Percentiles rank a stretch among this genome's conserved stretches.
phyloP scores from a whole-genome alignment of 2,329 filamentous ascomycete genomes.

The Botrytis elliptica region DNA sequence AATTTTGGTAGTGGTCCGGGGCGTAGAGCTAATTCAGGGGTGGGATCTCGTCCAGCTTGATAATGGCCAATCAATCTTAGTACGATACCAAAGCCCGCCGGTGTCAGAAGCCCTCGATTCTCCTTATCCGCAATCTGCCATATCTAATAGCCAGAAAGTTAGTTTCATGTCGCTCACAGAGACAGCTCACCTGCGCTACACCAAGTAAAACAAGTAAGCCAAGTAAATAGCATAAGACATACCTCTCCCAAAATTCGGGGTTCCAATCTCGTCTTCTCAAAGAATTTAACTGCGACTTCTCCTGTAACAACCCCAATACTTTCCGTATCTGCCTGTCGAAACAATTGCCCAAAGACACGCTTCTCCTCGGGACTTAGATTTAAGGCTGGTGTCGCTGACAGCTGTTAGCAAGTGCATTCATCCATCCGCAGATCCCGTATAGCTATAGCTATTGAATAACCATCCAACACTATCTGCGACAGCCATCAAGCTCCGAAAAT shows the following conservation, averaged over 20 bases:
- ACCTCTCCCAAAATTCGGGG: conserved; percentile 86
- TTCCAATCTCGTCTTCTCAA: conserved; percentile 89
- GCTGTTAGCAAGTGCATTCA: conserved; percentile 26
- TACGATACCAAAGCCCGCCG: conserved; percentile 88
- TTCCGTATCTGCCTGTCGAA: conserved; percentile 88
- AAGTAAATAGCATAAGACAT: conserved; percentile 12
- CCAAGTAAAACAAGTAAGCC: background rate
- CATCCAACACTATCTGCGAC: background rate
- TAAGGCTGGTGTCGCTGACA: conserved; percentile 61
- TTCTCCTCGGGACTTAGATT: conserved; percentile 92
- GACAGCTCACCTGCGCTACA: background rate
- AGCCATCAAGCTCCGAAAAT: conserved; percentile 51
- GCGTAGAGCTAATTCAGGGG: conserved; percentile 76
- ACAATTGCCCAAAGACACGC: conserved; percentile 87
- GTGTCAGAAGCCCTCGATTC: conserved; percentile 91
- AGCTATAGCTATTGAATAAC: background rate
- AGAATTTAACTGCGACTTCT: conserved; percentile 95
- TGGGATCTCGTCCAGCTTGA: conserved; percentile 81
- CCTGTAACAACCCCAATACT: conserved; percentile 91
- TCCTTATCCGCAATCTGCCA: conserved; percentile 99
- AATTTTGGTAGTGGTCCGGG: conserved; percentile 90
- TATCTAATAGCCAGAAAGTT: conserved; percentile 58
- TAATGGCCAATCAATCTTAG: conserved; percentile 93
- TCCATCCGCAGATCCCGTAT: background rate
- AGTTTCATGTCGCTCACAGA: background rate